Conservation (phyloP, 1,139 yeast species). For the Debaryomyces fabryi region DNA sequence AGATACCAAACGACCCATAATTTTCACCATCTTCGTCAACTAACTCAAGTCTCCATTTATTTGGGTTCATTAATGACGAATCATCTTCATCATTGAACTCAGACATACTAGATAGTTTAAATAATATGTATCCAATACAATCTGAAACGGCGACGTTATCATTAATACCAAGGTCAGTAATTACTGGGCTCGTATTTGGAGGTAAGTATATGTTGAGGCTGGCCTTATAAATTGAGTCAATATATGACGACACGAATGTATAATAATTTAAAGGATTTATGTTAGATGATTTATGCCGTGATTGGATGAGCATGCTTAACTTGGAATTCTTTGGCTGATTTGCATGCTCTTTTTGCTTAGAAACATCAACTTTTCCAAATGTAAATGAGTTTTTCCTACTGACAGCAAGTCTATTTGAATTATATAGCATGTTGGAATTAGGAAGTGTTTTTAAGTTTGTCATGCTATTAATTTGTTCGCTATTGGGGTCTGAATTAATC, state of each 20-base stretch:
- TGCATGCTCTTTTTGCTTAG: background rate
- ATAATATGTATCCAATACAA: conserved; percentile 62
- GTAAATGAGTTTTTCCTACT: conserved; percentile 4
- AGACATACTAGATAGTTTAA: conserved; percentile 29
- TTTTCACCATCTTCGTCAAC: conserved; percentile 82
- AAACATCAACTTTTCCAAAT: conserved; percentile 9
- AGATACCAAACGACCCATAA: conserved; percentile 73
- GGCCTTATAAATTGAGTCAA: conserved; percentile 26
- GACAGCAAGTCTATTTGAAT: background rate
- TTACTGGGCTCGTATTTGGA: conserved; percentile 34
- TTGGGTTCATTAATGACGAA: conserved; percentile 46
- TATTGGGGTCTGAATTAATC: background rate
- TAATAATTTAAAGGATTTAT: conserved; percentile 57
- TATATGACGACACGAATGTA: conserved; percentile 42
- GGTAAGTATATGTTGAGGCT: conserved; percentile 41
- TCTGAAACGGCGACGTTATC: conserved; percentile 58
- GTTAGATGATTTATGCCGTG: conserved; percentile 36
- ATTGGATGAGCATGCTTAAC: conserved; percentile 45
- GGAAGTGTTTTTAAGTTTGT: background rate
- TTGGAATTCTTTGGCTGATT: conserved; percentile 24
- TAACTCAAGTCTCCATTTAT: conserved; percentile 66
- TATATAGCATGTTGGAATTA: background rate
- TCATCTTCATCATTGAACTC: conserved; percentile 22
- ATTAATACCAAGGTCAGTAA: conserved; percentile 40
- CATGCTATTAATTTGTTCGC: background rate